phyloP scores from a whole-genome alignment of 169 alveolate genomes.

The Eimeria necatrix region DNA sequence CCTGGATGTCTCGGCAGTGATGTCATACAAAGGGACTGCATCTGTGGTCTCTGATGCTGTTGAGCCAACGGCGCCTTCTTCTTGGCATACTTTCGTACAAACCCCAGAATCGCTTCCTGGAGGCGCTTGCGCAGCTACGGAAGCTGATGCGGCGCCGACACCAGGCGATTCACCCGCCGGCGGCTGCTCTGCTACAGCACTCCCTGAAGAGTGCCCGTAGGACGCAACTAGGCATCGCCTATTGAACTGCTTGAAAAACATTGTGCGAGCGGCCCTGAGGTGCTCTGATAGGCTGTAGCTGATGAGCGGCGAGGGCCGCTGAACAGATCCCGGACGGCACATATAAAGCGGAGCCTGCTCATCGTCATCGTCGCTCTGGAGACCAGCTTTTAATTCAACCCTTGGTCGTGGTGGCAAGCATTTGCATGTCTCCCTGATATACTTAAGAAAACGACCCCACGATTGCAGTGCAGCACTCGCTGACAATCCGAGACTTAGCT shows the following conservation, averaged over 20 bases:
- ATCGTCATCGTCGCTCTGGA: conserved; percentile 67
- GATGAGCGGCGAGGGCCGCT: conserved; percentile 73
- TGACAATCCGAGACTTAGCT: background rate
- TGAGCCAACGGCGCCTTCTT: background rate
- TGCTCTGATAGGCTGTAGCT: conserved; percentile 62
- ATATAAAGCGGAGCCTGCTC: conserved; percentile 72
- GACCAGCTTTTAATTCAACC: conserved; percentile 44
- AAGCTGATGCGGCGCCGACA: background rate
- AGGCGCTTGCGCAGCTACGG: background rate
- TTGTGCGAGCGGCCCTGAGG: conserved; percentile 67
- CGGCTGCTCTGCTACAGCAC: background rate
- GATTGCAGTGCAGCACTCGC: conserved; percentile 46
- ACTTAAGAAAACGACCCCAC: conserved; percentile 56
- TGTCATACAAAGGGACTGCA: conserved; percentile 57
- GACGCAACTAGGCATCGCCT: conserved; percentile 7
- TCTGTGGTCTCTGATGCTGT: background rate
- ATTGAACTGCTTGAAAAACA: conserved; percentile 51
- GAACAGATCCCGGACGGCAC: conserved; percentile 76
- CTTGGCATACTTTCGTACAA: background rate
- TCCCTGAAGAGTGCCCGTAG: background rate
- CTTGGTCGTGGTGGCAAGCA: conserved; percentile 39
- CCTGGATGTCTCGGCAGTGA: conserved; percentile 41
- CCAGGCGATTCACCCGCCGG: background rate
- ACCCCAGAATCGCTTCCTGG: background rate
- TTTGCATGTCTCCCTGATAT: conserved; percentile 29